phyloP scores from a whole-genome alignment of 106 monocot genomes.

The Amphibolis antarctica region DNA sequence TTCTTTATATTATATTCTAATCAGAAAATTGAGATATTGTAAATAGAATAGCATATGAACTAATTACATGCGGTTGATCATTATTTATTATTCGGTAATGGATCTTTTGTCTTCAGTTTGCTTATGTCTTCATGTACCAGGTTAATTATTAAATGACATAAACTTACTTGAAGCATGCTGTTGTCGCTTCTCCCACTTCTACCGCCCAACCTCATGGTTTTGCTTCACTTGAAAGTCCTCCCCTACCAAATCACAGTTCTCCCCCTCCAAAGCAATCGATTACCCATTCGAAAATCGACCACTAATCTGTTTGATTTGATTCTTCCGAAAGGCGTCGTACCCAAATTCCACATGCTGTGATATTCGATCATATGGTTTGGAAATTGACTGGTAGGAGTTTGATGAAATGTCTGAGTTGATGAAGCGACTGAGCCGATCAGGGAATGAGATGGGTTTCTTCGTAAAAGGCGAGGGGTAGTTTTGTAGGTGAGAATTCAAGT shows the following conservation, averaged over 20 bases:
- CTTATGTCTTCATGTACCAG: too few relatives aligned
- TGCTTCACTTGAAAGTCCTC: conserved; percentile 5
- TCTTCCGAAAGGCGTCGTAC: not conserved
- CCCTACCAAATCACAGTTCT: conserved; percentile 3
- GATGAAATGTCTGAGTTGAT: not conserved
- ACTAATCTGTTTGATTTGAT: conserved; percentile 1
- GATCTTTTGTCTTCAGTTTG: too few relatives aligned
- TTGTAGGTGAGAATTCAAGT: not conserved
- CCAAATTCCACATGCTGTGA: not conserved
- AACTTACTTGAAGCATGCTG: too few relatives aligned
- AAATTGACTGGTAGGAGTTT: not conserved
- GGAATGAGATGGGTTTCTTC: not conserved
- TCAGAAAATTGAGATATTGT: too few relatives aligned
- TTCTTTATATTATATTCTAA: too few relatives aligned
- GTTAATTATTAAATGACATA: too few relatives aligned
- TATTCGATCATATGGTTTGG: not conserved
- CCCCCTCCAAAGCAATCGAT: not conserved
- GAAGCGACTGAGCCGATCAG: too few relatives aligned
- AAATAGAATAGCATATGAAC: too few relatives aligned
- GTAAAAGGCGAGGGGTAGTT: not conserved
- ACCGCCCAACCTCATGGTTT: not conserved
- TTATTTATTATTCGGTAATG: too few relatives aligned
- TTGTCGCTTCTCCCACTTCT: too few relatives aligned
- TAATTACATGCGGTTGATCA: too few relatives aligned
- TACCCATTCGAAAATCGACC: not conserved